A percentile compares a stretch with the other conserved stretches of the same genome.
phyloP scores from a whole-genome alignment of 805 yeast genomes.

The Cyberlindnera xylosilytica region DNA sequence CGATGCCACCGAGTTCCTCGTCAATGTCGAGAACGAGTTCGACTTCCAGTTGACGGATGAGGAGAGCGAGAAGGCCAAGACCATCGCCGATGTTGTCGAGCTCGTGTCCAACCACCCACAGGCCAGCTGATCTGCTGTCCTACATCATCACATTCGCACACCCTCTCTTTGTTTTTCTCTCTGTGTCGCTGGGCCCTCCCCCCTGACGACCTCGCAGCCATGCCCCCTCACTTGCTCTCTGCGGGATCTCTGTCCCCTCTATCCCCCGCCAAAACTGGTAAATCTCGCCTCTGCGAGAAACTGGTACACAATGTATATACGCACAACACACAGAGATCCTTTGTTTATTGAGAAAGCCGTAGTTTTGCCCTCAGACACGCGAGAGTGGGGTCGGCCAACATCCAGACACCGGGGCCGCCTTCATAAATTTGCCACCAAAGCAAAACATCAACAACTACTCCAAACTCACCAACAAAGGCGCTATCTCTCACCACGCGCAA shows the following conservation, averaged over 20 bases:
- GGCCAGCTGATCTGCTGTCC: constrained; percentile 21
- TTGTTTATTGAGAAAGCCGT: too few relatives aligned
- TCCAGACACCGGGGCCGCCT: constrained; percentile 4
- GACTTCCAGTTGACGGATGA: constrained; percentile 85
- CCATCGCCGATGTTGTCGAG: constrained; percentile 90
- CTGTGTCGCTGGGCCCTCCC: too few relatives aligned
- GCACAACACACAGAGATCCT: background rate
- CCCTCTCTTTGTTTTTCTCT: background rate
- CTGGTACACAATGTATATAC: background rate
- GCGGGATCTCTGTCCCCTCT: too few relatives aligned
- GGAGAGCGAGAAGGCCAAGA: constrained; percentile 89
- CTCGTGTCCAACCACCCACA: constrained; percentile 71
- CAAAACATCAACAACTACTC: too few relatives aligned
- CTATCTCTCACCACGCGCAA: background rate
- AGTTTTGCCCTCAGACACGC: too few relatives aligned
- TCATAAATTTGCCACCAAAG: background rate
- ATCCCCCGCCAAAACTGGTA: too few relatives aligned
- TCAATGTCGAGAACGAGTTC: constrained; percentile 92
- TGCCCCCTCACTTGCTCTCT: too few relatives aligned
- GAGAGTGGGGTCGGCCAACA: background rate
- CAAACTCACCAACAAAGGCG: too few relatives aligned
- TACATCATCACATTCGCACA: background rate
- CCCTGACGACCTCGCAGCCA: too few relatives aligned
- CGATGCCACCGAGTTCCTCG: constrained; percentile 93
- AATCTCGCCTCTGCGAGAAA: background rate